Percentiles rank a stretch among this genome's conserved stretches.
Evolutionary conservation across 2,329 filamentous ascomycete species (phyloP).

Genomic region (Aspergillus novofumigatus): DNA sequence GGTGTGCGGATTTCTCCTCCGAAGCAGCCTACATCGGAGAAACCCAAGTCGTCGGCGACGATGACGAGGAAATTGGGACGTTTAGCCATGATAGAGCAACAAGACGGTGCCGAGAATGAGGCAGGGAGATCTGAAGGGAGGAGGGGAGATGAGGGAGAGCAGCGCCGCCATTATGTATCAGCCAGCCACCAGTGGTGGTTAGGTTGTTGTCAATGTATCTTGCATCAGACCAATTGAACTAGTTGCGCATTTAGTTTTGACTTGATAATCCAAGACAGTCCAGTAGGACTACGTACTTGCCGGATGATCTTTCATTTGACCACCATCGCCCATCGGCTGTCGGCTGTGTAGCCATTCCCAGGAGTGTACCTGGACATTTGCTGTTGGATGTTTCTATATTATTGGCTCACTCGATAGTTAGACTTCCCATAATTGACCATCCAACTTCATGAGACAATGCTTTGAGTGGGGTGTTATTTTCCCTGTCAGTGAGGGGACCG

Average conservation of each 20-base stretch:
- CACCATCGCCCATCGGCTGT: conserved; percentile 13
- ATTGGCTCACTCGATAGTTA: not conserved
- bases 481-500: not conserved
- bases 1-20: conserved; percentile 60
- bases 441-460: not conserved
- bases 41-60: conserved; percentile 58
- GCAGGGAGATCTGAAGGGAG: not conserved
- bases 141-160: not conserved
- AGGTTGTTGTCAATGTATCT: too few species aligned
- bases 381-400: too few species aligned
- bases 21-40: conserved; percentile 56
- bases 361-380: not conserved
- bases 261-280: not conserved
- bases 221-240: not conserved
- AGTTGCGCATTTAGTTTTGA: not conserved
- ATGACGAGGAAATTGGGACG: conserved; percentile 59
- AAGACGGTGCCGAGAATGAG: too few species aligned
- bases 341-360: conserved; percentile 5
- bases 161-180: not conserved
- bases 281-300: not conserved
- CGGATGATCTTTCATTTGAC: not conserved
- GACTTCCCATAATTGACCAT: not conserved
- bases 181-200: not conserved
- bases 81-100: conserved; percentile 21
- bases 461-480: not conserved